phyloP scores from a whole-genome alignment of 495 filamentous ascomycete species.

The Beverwykella pulmonaria region DNA sequence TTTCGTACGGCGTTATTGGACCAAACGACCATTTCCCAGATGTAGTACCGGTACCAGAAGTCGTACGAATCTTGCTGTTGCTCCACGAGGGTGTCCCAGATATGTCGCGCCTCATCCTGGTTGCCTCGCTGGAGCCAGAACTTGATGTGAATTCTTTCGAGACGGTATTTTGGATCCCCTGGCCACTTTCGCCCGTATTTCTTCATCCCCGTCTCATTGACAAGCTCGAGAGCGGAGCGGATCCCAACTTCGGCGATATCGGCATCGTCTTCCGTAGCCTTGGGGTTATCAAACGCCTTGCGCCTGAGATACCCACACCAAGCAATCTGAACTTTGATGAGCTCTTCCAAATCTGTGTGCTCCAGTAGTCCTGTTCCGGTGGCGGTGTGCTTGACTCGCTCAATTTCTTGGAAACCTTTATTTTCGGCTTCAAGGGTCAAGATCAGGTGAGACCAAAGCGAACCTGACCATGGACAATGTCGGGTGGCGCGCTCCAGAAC shows the following conservation, averaged over 20 bases:
- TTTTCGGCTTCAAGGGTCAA: constrained; percentile 76
- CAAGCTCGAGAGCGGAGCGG: constrained; percentile 77
- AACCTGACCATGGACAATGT: constrained; percentile 90
- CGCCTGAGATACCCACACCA: constrained; percentile 94
- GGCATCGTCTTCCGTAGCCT: constrained; percentile 78
- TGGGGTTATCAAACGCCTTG: constrained; percentile 68
- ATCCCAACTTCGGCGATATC: constrained; percentile 92
- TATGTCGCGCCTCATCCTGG: constrained; percentile 65
- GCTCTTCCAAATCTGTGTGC: constrained; percentile 74
- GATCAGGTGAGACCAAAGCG: constrained; percentile 86
- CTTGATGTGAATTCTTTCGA: constrained; percentile 90
- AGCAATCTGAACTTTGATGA: constrained; percentile 83
- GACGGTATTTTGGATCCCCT: constrained; percentile 81
- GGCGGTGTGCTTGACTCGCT: constrained; percentile 87
- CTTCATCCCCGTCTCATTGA: constrained; percentile 73
- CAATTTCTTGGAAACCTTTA: constrained; percentile 74
- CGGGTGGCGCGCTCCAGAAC: constrained; percentile 75
- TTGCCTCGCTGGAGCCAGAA: constrained; percentile 78
- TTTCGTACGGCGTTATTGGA: constrained; percentile 46
- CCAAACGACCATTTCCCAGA: constrained; percentile 83
- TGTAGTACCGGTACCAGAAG: constrained; percentile 90
- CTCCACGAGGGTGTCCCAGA: constrained; percentile 71
- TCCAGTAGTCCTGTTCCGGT: constrained; percentile 79
- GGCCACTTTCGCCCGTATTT: constrained; percentile 74
- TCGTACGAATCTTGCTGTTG: constrained; percentile 76